Conservation (phyloP, 2,329 filamentous ascomycete species). For the Colletotrichum musicola region DNA sequence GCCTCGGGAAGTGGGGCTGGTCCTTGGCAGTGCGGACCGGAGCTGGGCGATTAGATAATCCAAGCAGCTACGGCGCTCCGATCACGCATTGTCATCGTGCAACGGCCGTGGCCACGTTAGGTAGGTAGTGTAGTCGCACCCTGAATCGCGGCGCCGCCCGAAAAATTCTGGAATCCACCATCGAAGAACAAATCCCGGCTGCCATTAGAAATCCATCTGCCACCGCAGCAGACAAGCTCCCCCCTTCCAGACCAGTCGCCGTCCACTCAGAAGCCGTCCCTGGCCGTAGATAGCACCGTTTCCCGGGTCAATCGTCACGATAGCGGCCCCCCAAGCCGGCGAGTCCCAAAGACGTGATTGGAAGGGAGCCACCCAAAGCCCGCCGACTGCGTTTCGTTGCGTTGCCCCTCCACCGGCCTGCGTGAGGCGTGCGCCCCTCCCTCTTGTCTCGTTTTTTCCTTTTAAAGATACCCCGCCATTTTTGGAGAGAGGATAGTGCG, state of each 20-base stretch:
- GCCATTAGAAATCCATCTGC: slow-evolving; percentile 32
- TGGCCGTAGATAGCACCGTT: background rate
- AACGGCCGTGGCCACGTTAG: too few species aligned
- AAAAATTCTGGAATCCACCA: slow-evolving; percentile 38
- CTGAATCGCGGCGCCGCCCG: slow-evolving; percentile 30
- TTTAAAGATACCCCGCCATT: slow-evolving; percentile 38
- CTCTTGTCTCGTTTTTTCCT: slow-evolving; percentile 31
- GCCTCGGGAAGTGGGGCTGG: slow-evolving; percentile 33
- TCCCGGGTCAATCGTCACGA: slow-evolving; percentile 18
- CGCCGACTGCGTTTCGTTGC: background rate
- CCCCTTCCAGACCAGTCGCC: slow-evolving; percentile 15
- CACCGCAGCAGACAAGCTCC: background rate
- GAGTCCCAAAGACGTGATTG: slow-evolving; percentile 22
- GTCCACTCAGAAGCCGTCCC: slow-evolving; percentile 30
- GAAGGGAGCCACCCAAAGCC: slow-evolving; percentile 22
- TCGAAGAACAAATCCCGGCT: slow-evolving; percentile 27
- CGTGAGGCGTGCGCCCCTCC: slow-evolving; percentile 1
- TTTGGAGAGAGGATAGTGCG: slow-evolving; percentile 33
- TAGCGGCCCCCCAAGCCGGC: slow-evolving; percentile 6
- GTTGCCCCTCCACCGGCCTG: slow-evolving; percentile 30
- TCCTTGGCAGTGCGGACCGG: background rate
- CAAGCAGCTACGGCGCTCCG: slow-evolving; percentile 7
- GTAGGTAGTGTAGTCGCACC: too few species aligned
- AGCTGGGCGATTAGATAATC: slow-evolving; percentile 32
- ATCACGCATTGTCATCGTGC: slow-evolving; percentile 15